Conservation (phyloP, 257 asterid species). For the Rhazya stricta region DNA sequence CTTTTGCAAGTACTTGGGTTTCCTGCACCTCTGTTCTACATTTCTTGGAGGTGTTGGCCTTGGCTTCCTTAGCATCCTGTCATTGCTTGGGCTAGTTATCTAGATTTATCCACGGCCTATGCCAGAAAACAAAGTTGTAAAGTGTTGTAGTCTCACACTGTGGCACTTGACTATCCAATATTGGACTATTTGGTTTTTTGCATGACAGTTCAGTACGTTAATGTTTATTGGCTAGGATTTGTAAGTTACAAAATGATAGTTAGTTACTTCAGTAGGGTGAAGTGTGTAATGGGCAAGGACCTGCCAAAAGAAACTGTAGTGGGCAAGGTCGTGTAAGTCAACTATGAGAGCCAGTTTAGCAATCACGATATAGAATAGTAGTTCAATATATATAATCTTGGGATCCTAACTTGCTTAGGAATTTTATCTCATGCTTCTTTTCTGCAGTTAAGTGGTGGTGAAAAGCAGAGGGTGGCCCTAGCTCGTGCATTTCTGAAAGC, state of each 20-base stretch:
- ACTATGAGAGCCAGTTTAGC: background rate
- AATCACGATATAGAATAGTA: background rate
- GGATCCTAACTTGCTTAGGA: background rate
- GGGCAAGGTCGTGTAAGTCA: background rate
- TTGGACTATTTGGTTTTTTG: background rate
- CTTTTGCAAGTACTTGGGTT: too few species aligned
- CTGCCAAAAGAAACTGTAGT: background rate
- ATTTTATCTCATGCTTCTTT: slow-evolving; percentile 22
- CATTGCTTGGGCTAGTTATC: background rate
- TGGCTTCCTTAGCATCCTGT: background rate
- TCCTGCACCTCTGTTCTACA: background rate
- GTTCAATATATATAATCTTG: background rate
- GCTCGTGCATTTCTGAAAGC: slow-evolving; percentile 98
- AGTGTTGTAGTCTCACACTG: background rate
- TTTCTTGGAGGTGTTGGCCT: background rate
- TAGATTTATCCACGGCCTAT: background rate
- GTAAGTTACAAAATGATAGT: background rate
- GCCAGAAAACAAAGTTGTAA: too few species aligned
- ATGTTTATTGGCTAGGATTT: background rate
- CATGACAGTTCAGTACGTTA: background rate
- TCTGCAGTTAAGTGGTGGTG: slow-evolving; percentile 96
- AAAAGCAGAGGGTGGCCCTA: slow-evolving; percentile 96
- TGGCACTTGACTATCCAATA: background rate
- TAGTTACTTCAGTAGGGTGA: background rate
- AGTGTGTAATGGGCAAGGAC: background rate